Evolutionary conservation across 1,284 basidiomycete species (phyloP).

Genomic region (Rhodofomes roseus): DNA sequence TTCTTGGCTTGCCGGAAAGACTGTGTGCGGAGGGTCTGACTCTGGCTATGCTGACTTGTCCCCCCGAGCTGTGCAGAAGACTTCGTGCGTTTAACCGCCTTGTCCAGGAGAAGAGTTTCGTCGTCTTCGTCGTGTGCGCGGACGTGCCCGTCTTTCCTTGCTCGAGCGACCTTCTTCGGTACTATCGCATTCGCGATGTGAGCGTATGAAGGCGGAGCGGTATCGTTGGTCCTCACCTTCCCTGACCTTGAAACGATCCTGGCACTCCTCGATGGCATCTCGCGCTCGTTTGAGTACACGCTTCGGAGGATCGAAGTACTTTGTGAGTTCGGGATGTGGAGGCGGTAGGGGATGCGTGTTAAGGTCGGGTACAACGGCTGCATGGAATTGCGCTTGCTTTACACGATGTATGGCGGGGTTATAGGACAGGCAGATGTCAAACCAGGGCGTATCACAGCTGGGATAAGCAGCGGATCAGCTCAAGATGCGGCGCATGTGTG

Average conservation of each 20-base stretch:
- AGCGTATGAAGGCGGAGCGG: neutral
- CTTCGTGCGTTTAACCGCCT: constrained; percentile 32
- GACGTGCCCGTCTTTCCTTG: constrained; percentile 57
- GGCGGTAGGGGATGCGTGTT: constrained; percentile 73
- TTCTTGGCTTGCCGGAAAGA: constrained; percentile 19
- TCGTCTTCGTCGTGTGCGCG: constrained; percentile 61
- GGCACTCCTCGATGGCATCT: constrained; percentile 57
- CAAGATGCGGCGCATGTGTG: no score
- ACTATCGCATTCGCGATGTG: constrained; percentile 32
- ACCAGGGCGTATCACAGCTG: constrained; percentile 72
- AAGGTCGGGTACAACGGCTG: constrained; percentile 74
- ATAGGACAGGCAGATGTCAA: constrained; percentile 71
- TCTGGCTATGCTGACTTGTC: neutral
- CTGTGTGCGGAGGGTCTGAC: constrained; percentile 5
- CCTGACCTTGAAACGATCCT: constrained; percentile 68
- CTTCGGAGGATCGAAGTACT: constrained; percentile 80
- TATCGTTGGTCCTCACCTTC: constrained; percentile 42
- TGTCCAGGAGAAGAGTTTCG: constrained; percentile 59
- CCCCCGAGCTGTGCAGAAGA: constrained; percentile 8
- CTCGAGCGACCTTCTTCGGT: constrained; percentile 47
- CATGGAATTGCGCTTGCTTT: constrained; percentile 91
- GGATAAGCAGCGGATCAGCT: neutral
- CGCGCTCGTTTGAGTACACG: constrained; percentile 59
- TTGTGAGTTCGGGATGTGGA: constrained; percentile 80
- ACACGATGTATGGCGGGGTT: constrained; percentile 90